Percentiles rank a stretch among this genome's conserved stretches.
Evolutionary conservation across 305 asterid species (phyloP).

Genomic region (Solanum hybrid): DNA sequence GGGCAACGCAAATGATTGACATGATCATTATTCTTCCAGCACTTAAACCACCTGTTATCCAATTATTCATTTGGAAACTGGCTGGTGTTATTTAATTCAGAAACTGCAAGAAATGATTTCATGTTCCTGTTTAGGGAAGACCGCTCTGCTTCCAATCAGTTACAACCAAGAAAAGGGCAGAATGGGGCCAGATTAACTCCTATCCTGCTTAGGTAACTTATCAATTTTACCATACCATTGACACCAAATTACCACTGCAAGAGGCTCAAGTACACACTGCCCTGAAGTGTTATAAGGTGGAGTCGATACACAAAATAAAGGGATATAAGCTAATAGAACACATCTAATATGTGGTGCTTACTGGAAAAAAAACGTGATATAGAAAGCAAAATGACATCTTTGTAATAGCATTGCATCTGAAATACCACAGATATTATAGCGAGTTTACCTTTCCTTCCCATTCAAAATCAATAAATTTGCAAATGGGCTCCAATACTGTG

Average conservation of each 20-base stretch:
- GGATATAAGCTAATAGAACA: background rate
- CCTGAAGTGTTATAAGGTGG: background rate
- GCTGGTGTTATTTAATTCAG: no score
- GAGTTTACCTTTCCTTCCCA: background rate
- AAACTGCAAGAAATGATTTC: background rate
- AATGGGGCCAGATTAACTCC: background rate
- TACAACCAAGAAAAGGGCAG: background rate
- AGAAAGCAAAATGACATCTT: no score
- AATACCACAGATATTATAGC: no score
- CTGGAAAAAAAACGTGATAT: no score
- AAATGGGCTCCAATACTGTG: background rate
- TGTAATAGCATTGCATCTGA: no score
- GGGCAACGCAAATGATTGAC: background rate
- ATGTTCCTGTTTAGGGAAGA: background rate
- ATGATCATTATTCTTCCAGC: no score
- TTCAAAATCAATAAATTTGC: background rate
- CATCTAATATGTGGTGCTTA: no score
- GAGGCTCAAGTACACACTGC: background rate
- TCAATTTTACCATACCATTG: background rate
- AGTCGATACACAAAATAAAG: background rate
- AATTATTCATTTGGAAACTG: no score
- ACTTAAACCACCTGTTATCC: no score
- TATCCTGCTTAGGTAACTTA: background rate
- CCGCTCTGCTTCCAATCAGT: background rate
- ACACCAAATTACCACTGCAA: background rate